These are phyloP conservation scores for Lunasporangiospora selenospora DNA, from an alignment of 192 early-diverging fungal species.

Conservation along the genomic window DNA sequence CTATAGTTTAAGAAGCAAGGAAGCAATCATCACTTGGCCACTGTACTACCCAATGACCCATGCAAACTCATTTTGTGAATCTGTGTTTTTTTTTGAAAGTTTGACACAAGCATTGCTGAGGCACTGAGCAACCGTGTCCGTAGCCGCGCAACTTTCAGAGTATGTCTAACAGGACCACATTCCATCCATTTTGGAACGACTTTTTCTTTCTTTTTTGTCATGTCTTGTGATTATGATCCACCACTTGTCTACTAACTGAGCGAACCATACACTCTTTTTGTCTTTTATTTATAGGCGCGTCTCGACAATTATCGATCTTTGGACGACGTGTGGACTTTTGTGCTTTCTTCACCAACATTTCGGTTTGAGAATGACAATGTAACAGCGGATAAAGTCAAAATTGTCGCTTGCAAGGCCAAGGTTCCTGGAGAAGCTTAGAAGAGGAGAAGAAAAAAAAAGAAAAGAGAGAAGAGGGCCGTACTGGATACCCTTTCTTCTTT, in stretches of 20 bases:
- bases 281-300: conserved; percentile 64
- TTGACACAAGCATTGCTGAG: conserved; percentile 89
- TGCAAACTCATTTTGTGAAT: conserved; percentile 1
- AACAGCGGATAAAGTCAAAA: conserved; percentile 89
- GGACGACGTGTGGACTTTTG: conserved; percentile 99
- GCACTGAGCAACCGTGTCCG: conserved; percentile 83
- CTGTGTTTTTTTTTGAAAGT: too few relatives aligned
- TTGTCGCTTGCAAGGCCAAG: conserved; percentile 91
- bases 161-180: conserved; percentile 33
- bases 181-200: neutral
- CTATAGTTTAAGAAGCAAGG: too few relatives aligned
- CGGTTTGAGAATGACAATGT: conserved; percentile 86
- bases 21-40: neutral
- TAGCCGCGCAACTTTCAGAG: conserved; percentile 86
- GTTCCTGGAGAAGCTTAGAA: conserved; percentile 70
- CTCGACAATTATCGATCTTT: conserved; percentile 93
- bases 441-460: too few relatives aligned
- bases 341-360: conserved; percentile 86
- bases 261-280: neutral
- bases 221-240: neutral
- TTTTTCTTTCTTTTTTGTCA: neutral
- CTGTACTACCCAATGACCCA: neutral
- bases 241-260: neutral
- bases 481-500: too few relatives aligned
- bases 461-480: too few relatives aligned